Base-by-base conservation (phyloP, 2,329 filamentous ascomycete genomes). In the Exserohilum rostratum region DNA sequence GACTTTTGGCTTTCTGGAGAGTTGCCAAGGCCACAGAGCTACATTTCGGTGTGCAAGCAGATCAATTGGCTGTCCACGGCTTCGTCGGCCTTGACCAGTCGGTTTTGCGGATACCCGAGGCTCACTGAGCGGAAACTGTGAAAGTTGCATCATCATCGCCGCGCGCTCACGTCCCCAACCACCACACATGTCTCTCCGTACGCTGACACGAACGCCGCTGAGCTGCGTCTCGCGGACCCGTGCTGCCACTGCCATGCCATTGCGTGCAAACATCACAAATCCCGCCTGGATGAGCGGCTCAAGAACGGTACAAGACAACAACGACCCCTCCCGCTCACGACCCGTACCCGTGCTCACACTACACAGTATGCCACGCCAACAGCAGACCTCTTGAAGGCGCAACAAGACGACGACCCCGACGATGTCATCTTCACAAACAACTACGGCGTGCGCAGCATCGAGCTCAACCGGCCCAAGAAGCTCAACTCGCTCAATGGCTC, bases 401-500 rank as follows among this genome's bases (percentile, higher is more conserved):
- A 84, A 48, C 81, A 83, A 20, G 84, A 79, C 54, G 91, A 97
- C 76, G 87, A 92, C 48, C 82, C 88, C 59, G 88, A 96, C 73
- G 95, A 99, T 85, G 95, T 99, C 64, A 82, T 96, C 57, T 99
- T 99, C 83, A 87, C 87, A 77, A 91, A 87, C 72, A 83, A 89
- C 67, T 96, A 95, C 77, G 95, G 95, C 61, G 85, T 98, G 46
- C 90, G 95, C 60, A 92, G 89, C 65, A 88, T 99, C 71, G 90
- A 96, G 79, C 89, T 99, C 65, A 99, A 99, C 81, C 88, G 95
- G 55, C 95, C 93, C 5, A 83, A 85, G 72, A 96, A 97, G 80
- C 84, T 92, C 74, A 98, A 99, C 78, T 90, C 93, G 22, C 86
- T 99, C 64, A 93, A 96, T 76, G 90, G 83, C 47, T 97, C 93